Evolutionary conservation across 129 eudicot genomes (phyloP).

Genomic region (Kitagawia praeruptora): DNA sequence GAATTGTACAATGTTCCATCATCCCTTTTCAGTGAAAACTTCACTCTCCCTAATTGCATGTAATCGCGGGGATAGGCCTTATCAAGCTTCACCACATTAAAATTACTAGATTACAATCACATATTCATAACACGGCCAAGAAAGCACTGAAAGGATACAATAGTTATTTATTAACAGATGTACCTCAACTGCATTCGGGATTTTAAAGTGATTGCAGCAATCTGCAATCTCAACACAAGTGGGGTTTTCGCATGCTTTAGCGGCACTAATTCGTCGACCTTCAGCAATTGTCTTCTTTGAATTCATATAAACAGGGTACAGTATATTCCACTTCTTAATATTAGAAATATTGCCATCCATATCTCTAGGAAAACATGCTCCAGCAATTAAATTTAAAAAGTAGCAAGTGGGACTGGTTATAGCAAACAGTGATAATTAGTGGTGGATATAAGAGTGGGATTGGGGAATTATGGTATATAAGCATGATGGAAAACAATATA

Average conservation of each 20-base stretch:
- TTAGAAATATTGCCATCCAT: slow-evolving; percentile 63
- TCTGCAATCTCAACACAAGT: slow-evolving; percentile 66
- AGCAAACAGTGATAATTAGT: not conserved
- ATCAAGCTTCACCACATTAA: slow-evolving; percentile 40
- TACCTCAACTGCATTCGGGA: slow-evolving; percentile 79
- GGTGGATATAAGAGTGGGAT: not conserved
- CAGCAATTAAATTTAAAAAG: not conserved
- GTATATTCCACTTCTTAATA: slow-evolving; percentile 64
- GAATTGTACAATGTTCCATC: slow-evolving; percentile 76
- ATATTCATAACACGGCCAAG: slow-evolving; percentile 1
- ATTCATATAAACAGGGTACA: slow-evolving; percentile 83
- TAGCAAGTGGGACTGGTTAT: not conserved
- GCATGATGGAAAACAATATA: not conserved
- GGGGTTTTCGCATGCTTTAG: slow-evolving; percentile 91
- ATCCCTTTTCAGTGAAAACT: slow-evolving; percentile 61
- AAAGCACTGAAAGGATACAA: not conserved
- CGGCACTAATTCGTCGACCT: slow-evolving; percentile 58
- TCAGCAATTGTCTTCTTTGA: slow-evolving; percentile 91
- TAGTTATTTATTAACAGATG: not conserved
- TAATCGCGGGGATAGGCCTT: slow-evolving; percentile 96
- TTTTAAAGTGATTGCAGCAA: slow-evolving; percentile 66
- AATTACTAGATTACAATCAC: not conserved
- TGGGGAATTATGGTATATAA: not conserved
- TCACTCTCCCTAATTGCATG: slow-evolving; percentile 92
- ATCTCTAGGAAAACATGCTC: not conserved